A percentile compares a stretch with the other conserved stretches of the same genome.
Conservation (phyloP, 2,329 filamentous ascomycete genomes). For the Metarhizium sp. region DNA sequence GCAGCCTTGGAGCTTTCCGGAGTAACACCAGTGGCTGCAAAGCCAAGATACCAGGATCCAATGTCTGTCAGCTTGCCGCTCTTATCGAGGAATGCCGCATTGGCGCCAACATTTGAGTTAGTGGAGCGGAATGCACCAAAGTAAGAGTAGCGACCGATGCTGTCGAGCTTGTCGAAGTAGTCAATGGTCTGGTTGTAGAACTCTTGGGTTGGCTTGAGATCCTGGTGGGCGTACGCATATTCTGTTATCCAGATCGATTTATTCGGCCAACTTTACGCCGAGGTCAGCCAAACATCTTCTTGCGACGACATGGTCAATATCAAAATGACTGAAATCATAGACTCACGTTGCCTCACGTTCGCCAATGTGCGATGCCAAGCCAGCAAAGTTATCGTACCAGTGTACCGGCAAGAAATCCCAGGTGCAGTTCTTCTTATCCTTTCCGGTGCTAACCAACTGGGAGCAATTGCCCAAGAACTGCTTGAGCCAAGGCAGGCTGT, state of each 20-base stretch:
- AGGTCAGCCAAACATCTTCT: background rate
- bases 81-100: constrained; percentile 60
- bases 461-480: constrained; percentile 58
- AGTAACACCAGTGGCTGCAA: constrained; percentile 33
- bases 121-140: constrained; percentile 66
- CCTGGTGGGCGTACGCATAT: constrained; percentile 53
- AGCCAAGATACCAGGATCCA: constrained; percentile 67
- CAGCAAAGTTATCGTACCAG: constrained; percentile 62
- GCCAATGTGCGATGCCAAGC: constrained; percentile 57
- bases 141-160: constrained; percentile 60
- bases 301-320: background rate
- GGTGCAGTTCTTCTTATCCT: constrained; percentile 41
- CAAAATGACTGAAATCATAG: background rate
- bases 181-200: constrained; percentile 60
- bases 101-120: constrained; percentile 65
- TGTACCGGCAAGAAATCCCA: constrained; percentile 56
- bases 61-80: constrained; percentile 65
- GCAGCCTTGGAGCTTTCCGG: constrained; percentile 18
- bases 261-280: constrained; percentile 41
- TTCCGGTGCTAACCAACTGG: constrained; percentile 38
- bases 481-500: constrained; percentile 56
- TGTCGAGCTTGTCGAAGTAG: constrained; percentile 51
- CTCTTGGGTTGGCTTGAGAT: constrained; percentile 45
- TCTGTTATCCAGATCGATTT: constrained; percentile 70
- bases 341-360: constrained; percentile 30